Evolutionary conservation across 495 filamentous ascomycete genomes (phyloP).

Genomic region (Penicillium pulvis): DNA sequence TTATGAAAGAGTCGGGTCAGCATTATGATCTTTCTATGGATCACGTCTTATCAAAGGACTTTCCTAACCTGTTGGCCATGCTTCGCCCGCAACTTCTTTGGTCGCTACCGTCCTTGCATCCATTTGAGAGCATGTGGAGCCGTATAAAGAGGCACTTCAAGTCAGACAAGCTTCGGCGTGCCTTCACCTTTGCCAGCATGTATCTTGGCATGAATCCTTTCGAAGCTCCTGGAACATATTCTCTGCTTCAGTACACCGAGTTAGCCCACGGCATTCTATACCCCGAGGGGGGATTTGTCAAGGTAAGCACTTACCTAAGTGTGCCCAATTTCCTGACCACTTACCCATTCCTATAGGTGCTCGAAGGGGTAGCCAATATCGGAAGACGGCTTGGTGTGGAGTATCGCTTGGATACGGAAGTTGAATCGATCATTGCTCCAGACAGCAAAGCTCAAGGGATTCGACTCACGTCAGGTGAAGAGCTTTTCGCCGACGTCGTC

Average conservation of each 20-base stretch:
- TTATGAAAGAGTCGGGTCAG: constrained; percentile 60
- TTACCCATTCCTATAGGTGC: constrained; percentile 32
- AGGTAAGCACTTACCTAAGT: constrained; percentile 4
- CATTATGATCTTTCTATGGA: constrained; percentile 65
- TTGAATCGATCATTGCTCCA: constrained; percentile 45
- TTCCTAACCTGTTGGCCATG: constrained; percentile 56
- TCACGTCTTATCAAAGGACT: constrained; percentile 64
- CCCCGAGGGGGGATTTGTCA: constrained; percentile 66
- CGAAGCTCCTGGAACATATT: constrained; percentile 72
- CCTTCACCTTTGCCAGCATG: constrained; percentile 75
- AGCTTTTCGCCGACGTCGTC: constrained; percentile 59
- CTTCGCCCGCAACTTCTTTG: constrained; percentile 51
- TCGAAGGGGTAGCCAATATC: constrained; percentile 57
- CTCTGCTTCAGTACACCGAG: constrained; percentile 71
- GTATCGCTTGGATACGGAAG: constrained; percentile 56
- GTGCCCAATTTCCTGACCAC: neutral
- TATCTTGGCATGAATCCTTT: constrained; percentile 78
- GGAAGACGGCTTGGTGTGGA: constrained; percentile 57
- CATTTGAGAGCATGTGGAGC: constrained; percentile 63
- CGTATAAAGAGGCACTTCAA: constrained; percentile 63
- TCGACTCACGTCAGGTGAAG: constrained; percentile 50
- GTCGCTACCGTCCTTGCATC: constrained; percentile 58
- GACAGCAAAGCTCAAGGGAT: constrained; percentile 58
- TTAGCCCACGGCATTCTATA: constrained; percentile 75
- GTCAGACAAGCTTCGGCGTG: constrained; percentile 64